Evolutionary conservation across 1,284 basidiomycete species (phyloP).

Genomic region (Apiotrichum laibachii): DNA sequence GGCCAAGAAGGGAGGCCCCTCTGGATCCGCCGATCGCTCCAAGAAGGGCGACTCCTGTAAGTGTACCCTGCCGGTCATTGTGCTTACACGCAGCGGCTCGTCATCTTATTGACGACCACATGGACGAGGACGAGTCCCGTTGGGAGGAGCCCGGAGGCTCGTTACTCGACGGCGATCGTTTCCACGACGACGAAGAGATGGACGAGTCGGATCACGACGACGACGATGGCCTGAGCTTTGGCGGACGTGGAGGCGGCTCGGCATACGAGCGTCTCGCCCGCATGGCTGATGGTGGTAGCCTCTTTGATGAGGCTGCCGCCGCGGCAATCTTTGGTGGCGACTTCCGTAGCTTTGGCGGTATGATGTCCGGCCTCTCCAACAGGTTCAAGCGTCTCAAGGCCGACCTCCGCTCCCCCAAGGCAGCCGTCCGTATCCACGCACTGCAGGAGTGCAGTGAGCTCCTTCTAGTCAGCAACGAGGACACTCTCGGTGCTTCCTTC

Average conservation of each 20-base stretch:
- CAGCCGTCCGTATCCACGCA: constrained; percentile 77
- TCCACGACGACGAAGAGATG: constrained; percentile 73
- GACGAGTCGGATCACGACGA: constrained; percentile 59
- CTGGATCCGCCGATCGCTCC: constrained; percentile 23
- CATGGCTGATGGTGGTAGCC: constrained; percentile 53
- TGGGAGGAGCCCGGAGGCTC: constrained; percentile 38
- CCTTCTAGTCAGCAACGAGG: constrained; percentile 94
- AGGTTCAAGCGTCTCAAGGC: constrained; percentile 85
- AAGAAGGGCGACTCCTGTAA: constrained; percentile 44
- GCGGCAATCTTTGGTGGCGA: constrained; percentile 61
- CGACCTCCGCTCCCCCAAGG: constrained; percentile 79
- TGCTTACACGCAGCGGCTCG: constrained; percentile 43
- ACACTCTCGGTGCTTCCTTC: constrained; percentile 85
- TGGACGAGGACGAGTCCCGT: constrained; percentile 60
- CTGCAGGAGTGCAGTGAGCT: constrained; percentile 93
- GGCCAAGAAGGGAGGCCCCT: constrained; percentile 28
- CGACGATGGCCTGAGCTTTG: constrained; percentile 54
- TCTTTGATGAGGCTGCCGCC: constrained; percentile 68
- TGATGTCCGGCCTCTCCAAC: constrained; percentile 79
- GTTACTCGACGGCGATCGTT: constrained; percentile 36
- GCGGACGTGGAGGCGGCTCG: constrained; percentile 15
- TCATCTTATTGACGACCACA: constrained; percentile 61
- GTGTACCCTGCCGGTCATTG: neutral
- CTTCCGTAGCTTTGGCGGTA: constrained; percentile 66
- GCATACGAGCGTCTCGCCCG: constrained; percentile 45